Evolutionary conservation across 2,329 filamentous ascomycete genomes (phyloP), one percentile per base, ranked within the genome.

Genomic region (Exophiala dermatitidis): DNA sequence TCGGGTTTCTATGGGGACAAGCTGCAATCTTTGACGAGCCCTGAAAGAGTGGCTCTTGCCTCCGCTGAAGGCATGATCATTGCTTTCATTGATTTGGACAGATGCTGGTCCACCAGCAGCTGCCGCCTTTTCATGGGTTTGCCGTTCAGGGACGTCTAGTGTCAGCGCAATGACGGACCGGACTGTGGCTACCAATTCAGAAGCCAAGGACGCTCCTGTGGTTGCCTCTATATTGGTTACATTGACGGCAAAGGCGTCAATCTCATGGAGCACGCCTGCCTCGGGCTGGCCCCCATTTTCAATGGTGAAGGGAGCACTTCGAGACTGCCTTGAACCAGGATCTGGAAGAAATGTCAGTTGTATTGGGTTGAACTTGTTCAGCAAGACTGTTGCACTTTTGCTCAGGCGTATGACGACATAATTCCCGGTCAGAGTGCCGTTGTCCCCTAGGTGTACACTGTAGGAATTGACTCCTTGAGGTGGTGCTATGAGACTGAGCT

Each of bases 221-320:
- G 5, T 42, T 7, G 52, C 46, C 32, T 46, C 47, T 29, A 41
- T n/a, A 8, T 54, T 50, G 29, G 42, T 50, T 19, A 54, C 42
- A 30, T 46, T 50, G 33, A 54, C 46, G n/a, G 47, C 47, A 34
- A 54, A 50, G 4, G 47, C 47, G 29, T 54, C 47, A 12, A 54
- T 43, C 12, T 42, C 33, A 5, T 50, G n/a, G 7, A 54, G 34
- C 3, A 28, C 26, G 5, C 19, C n/a, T 37, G 42, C 31, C 31
- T 45, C 26, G n/a, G 29, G 5, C 28, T 7, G 8, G 10, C 28
- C 29, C 10, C 19, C 42, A 10, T 28, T 9, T n/a, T 33, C 3
- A 36, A 50, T 33, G 31, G 48, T 50, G 28, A 34, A 44, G 2
- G 7, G 32, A 26, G 12, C 48, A 3, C 42, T 10, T 5, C 38